phyloP scores from a whole-genome alignment of 2,329 filamentous ascomycete genomes.

The Talaromyces sp. region DNA sequence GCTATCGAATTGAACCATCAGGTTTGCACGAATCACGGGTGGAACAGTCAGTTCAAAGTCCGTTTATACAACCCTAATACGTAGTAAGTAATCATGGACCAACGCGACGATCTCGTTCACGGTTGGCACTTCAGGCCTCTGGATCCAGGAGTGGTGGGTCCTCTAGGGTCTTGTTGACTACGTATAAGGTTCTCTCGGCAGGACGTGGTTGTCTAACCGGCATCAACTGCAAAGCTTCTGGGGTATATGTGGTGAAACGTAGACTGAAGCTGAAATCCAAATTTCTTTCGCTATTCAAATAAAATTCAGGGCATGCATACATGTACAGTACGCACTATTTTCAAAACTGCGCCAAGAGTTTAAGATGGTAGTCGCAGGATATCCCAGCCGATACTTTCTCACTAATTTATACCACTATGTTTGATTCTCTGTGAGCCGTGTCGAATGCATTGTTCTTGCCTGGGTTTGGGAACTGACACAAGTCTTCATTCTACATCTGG shows the following conservation, averaged over 20 bases:
- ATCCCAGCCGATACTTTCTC: neutral
- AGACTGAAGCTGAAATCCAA: neutral
- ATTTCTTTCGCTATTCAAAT: neutral
- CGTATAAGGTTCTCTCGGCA: neutral
- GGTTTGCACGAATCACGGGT: neutral
- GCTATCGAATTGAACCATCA: neutral
- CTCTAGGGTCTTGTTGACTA: neutral
- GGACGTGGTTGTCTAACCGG: neutral
- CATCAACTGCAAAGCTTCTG: neutral
- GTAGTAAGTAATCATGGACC: neutral
- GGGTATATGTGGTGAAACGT: neutral
- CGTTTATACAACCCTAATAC: neutral
- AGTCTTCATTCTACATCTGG: neutral
- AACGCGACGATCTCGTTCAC: neutral
- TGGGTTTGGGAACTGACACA: neutral
- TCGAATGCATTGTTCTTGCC: neutral
- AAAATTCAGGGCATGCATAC: neutral
- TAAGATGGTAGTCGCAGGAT: neutral
- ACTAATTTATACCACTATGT: neutral
- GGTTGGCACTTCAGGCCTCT: neutral
- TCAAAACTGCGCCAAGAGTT: neutral
- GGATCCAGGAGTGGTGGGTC: neutral
- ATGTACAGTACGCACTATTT: neutral
- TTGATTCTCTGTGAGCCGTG: neutral
- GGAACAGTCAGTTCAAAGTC: neutral